Base-by-base conservation (phyloP, 2,329 filamentous ascomycete genomes). In the Scedosporium apiospermum region DNA sequence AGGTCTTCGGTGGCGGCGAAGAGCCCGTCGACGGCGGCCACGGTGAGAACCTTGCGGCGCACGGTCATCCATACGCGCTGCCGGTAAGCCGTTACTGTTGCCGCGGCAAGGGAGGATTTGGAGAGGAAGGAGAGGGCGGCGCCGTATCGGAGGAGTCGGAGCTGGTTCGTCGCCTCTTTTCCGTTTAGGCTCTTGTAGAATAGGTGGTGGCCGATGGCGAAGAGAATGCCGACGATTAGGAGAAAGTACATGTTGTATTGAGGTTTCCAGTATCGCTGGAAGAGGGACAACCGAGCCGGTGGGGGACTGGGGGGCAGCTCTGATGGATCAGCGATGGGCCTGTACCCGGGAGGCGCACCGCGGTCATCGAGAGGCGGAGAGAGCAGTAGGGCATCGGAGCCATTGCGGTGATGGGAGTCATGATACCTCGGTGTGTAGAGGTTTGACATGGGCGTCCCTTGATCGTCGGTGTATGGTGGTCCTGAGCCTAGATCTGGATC, bases 61-160 rank as follows among this genome's bases (percentile, higher is more conserved):
- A 68, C 66, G 6, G 66, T 68, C 64, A 67, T 62, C 66, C 66
- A 68, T n/a, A 67, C 66, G 4, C 66, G 63, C 46, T 68, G 66
- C 1, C 65, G 65, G 41, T 67, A 68, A 0, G 66, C 71, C 14
- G 73, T 64, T 10, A 74, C 66, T 1, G 73, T 69, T 6, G 72
- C 69, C 2, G 73, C 68, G 46, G 70, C 71, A 16, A 76, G 68
- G 3, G 68, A 69, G 4, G 74, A 73, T 65, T 76, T 76, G 4
- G 71, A 67, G 18, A 72, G 70, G 57, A 74, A 75, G 0, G 74
- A 70, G n/a, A 76, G 65, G 0, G 72, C 68, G 0, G 73, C 70
- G 2, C 74, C 74, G 59, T 73, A 72, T 9, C 74, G 70, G 21
- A 74, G 67, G 71, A 73, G 75, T 14, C 67, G 63, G 9, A 75